Evolutionary conservation across 352 stramenopile species (phyloP), one percentile per base, ranked within the genome.

Genomic region (Phytopythium helicoides): DNA sequence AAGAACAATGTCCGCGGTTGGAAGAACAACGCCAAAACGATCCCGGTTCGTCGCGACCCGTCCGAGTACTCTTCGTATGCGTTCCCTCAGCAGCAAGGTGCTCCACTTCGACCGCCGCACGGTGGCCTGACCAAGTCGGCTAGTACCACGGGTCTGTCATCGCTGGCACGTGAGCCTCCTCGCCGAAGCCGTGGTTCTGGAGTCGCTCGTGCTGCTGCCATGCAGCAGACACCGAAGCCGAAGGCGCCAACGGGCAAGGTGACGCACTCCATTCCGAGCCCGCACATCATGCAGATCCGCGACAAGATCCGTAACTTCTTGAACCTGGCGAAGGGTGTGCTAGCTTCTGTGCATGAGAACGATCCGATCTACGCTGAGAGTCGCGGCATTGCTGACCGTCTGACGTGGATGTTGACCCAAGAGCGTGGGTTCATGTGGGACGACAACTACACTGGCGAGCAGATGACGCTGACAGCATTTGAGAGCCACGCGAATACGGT

Each of bases 391-490:
- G 85, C 91, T 18, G 94, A 98, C 66, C 87, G 92, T n/a, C 63
- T 99, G 22, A 98, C 94, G 19, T 98, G 97, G 83, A 89, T 98
- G 36, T 60, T 98, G 36, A 98, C 89, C 6, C 95, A 98, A 73
- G 93, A 98, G 62, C 96, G 96, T 58, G 97, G 97, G 18, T 99
- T 99, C 70, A 97, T 99, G 78, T 99, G 96, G 95, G 91, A 99
- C 60, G 95, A 99, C 68, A 86, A 87, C 34, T 99, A 99, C 80
- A 97, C 95, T 36, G 95, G 94, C 16, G 88, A 97, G 54, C 87
- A 97, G 49, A 86, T 99, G 31, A 97, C 89, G 11, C 67, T 94
- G 1, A 89, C 82, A 9, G 81, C 73, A 12, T 93, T 89, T 62
- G 87, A 97, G 62, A 66, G 70, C n/a, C 71, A 92, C 44, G 71